Percentiles rank a stretch among this genome's conserved stretches.
These are phyloP conservation scores for Aspergillus sp. DNA, from an alignment of 2,329 filamentous ascomycete genomes.

Conservation along the genomic window DNA sequence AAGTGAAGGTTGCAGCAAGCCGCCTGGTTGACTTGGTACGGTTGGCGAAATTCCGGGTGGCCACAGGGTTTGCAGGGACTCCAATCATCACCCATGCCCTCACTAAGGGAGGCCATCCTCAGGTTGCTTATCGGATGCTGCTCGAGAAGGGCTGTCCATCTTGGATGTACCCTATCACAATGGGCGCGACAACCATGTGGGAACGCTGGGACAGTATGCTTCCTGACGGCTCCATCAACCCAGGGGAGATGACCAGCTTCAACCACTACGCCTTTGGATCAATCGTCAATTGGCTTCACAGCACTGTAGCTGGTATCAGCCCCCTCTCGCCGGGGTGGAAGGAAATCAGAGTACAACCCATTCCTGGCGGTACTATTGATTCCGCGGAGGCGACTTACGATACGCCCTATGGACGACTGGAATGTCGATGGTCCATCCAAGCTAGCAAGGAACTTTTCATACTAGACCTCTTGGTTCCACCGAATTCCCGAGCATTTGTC, in stretches of 20 bases:
- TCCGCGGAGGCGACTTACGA: conserved; percentile 29
- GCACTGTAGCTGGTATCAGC: conserved; percentile 24
- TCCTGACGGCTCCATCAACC: conserved; percentile 39
- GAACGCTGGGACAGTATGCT: conserved; percentile 46
- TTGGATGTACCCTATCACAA: conserved; percentile 43
- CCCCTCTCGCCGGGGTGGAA: conserved; percentile 33
- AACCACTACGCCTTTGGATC: conserved; percentile 46
- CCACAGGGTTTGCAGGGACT: conserved; percentile 38
- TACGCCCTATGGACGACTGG: conserved; percentile 31
- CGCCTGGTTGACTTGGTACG: conserved; percentile 21
- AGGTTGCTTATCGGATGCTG: conserved; percentile 42
- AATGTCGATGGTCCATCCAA: conserved; percentile 21
- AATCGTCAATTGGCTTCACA: conserved; percentile 42
- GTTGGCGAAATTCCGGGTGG: conserved; percentile 31
- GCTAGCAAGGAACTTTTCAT: conserved; percentile 1
- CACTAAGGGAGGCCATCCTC: conserved; percentile 18
- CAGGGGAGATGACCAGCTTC: conserved; percentile 45
- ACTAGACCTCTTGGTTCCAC: conserved; percentile 21
- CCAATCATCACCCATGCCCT: conserved; percentile 29
- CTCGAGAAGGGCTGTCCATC: conserved; percentile 34
- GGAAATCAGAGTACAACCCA: conserved; percentile 25
- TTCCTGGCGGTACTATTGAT: conserved; percentile 31
- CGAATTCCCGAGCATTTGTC: conserved; percentile 20
- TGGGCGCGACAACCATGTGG: conserved; percentile 46
- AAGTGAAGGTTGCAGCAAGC: background rate